A percentile compares a stretch with the other conserved stretches of the same genome.
phyloP scores from a whole-genome alignment of 495 filamentous ascomycete genomes.

The Hyaloscypha bicolor region DNA sequence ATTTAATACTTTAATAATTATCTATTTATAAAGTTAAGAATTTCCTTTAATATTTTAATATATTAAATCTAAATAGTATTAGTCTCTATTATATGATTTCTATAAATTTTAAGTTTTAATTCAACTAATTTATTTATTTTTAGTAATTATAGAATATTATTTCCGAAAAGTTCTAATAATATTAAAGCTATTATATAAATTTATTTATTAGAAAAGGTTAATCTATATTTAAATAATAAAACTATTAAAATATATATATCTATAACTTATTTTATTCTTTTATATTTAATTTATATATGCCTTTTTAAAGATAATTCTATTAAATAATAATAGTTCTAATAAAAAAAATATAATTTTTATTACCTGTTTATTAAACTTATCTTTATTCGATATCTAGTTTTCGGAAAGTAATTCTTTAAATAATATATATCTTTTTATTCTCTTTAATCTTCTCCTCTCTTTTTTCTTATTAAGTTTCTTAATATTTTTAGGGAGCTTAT shows the following conservation, averaged over 20 bases:
- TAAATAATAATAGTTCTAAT: conserved; percentile 1
- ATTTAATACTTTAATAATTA: conserved; percentile 5
- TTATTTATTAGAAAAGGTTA: too few species aligned
- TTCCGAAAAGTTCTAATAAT: not conserved
- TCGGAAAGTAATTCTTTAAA: conserved; percentile 1
- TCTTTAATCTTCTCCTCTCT: not conserved
- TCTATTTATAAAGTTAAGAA: conserved; percentile 1
- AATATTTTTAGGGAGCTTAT: not conserved
- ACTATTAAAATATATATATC: not conserved
- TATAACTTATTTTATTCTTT: not conserved
- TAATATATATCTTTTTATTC: not conserved
- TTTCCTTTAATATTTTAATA: not conserved
- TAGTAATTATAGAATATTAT: not conserved
- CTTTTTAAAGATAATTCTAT: not conserved
- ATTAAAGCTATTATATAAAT: too few species aligned
- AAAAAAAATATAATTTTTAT: not conserved
- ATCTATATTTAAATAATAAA: too few species aligned
- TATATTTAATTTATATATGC: not conserved
- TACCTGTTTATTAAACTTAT: not conserved
- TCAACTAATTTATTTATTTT: not conserved
- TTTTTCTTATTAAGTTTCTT: conserved; percentile 2
- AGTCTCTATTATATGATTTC: not conserved
- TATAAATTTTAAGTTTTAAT: not conserved
- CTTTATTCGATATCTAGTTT: not conserved
- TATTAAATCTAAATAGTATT: not conserved